phyloP scores from a whole-genome alignment of 73 alveolate species.

The Paramecium octaurelia region DNA sequence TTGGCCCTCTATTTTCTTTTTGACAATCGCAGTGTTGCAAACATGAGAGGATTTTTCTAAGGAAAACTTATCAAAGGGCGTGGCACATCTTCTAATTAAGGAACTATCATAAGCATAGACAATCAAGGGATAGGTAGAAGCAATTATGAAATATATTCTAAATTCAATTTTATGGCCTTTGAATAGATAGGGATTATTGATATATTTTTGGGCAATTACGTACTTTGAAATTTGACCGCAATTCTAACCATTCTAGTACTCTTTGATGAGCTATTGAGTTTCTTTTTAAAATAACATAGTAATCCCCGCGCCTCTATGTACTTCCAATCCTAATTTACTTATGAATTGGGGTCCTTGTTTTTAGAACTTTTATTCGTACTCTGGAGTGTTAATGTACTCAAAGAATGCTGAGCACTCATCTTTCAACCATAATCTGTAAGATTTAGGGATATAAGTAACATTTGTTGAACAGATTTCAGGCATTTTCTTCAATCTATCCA shows the following conservation, averaged over 20 bases:
- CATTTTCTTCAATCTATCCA: background rate
- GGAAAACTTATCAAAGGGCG: constrained; percentile 12
- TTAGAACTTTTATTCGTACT: background rate
- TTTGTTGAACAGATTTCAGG: background rate
- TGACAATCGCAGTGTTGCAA: constrained; percentile 56
- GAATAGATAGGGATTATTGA: constrained; percentile 51
- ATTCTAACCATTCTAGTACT: constrained; percentile 28
- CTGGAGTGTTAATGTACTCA: background rate
- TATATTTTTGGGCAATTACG: constrained; percentile 28
- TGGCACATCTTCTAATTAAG: constrained; percentile 48
- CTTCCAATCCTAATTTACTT: constrained; percentile 48
- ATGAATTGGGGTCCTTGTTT: constrained; percentile 41
- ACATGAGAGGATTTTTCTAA: constrained; percentile 38
- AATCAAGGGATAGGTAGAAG: constrained; percentile 51
- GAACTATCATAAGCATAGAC: constrained; percentile 52
- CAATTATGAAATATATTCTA: constrained; percentile 55
- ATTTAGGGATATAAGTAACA: constrained; percentile 50
- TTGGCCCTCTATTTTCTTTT: background rate
- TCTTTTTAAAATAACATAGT: constrained; percentile 2
- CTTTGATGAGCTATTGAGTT: background rate
- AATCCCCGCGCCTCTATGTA: constrained; percentile 60
- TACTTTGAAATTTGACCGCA: background rate
- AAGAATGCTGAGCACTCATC: constrained; percentile 54
- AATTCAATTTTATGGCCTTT: constrained; percentile 51
- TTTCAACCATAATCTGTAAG: constrained; percentile 36